Evolutionary conservation across 1,139 yeast species (phyloP), one percentile per base, ranked within the genome.

Genomic region (Petasospora rhodanensis): DNA sequence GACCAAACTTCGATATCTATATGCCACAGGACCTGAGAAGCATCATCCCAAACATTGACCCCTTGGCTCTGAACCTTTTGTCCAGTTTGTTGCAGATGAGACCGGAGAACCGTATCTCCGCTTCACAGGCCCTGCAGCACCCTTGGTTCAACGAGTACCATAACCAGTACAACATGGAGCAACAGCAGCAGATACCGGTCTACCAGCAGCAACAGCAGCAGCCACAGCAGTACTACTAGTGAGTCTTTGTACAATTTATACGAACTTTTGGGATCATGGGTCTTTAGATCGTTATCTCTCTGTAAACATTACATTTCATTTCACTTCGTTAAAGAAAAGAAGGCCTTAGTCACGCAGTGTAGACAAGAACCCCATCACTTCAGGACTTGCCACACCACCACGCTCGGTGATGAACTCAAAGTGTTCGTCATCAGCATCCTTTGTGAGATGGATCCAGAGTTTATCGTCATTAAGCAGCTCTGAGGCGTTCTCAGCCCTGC

Each of bases 111-210:
- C 73, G 98, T 56, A 76, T 91, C 26, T 78, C 93, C 28, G 96
- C 97, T 5, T 73, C 91, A 45, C 95, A 85, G 56, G 95, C 96
- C 3, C 70, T 91, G 48, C 91, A 82, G 51, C 96, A 89, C 55
- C 94, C 95, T 4, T 91, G 96, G 96, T 89, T 91, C 59, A 83
- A 83, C 35, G 96, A 89, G 53, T 80, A 79, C 28, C 52, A 51
- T 27, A 44, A 41, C 10, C 41, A 42, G 28, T 32, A 31, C 28
- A 23, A 23, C 12, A 14, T 24, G 5, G 18, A 15, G 3, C 32
- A 24, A n/a, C n/a, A n/a, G n/a, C n/a, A n/a, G n/a, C n/a, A 22
- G 14, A 8, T 10, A 12, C 12, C 24, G 4, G n/a, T 19, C 16
- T 26, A 26, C n/a, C 38, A 28, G 9, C 39, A 34, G 22, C 34